Conservation (phyloP, 306 rosid species). For the Canavalia gladiata region DNA sequence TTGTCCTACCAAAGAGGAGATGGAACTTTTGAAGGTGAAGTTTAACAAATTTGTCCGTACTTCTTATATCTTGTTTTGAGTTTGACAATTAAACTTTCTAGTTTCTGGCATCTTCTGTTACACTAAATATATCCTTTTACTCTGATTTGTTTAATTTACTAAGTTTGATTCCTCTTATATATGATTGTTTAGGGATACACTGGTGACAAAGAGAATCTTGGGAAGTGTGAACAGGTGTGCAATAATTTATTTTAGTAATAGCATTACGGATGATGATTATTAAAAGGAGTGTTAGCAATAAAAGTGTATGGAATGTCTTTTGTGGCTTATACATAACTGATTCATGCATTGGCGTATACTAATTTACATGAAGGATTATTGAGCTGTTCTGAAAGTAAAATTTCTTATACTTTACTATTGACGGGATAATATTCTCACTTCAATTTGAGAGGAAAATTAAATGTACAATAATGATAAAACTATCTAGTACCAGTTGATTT, state of each 20-base stretch:
- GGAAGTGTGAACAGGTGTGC: conserved; percentile 97
- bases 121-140: conserved; percentile 7
- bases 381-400: conserved; percentile 18
- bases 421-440: conserved; percentile 10
- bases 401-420: background rate
- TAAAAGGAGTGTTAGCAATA: conserved; percentile 3
- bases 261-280: conserved; percentile 36
- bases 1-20: conserved; percentile 99
- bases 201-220: conserved; percentile 85
- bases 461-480: conserved; percentile 12
- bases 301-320: conserved; percentile 26
- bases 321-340: conserved; percentile 14
- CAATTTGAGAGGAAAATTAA: background rate
- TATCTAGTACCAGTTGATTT: conserved; percentile 15
- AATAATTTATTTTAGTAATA: conserved; percentile 45
- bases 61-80: conserved; percentile 38
- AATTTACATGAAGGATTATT: conserved; percentile 6
- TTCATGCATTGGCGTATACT: conserved; percentile 16
- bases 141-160: conserved; percentile 40
- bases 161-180: conserved; percentile 51
- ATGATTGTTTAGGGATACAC: conserved; percentile 72
- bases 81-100: conserved; percentile 39
- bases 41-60: conserved; percentile 36
- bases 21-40: conserved; percentile 94
- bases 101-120: conserved; percentile 35